A percentile compares a stretch with the other conserved stretches of the same genome.
Evolutionary conservation across 2,329 filamentous ascomycete genomes (phyloP).

Genomic region (Incumbomyces lentus): DNA sequence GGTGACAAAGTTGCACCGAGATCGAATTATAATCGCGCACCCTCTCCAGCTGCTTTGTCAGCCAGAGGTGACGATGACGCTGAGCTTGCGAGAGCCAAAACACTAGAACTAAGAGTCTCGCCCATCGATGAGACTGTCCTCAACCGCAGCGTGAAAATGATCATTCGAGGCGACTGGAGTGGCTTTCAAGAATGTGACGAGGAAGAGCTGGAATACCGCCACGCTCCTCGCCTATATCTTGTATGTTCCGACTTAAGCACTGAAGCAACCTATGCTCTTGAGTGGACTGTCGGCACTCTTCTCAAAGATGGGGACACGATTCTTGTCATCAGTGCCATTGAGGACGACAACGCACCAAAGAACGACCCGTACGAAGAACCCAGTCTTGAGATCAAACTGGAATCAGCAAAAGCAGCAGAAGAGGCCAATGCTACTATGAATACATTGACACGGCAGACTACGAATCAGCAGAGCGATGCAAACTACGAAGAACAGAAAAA

Average conservation of each 20-base stretch:
- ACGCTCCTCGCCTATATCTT: conserved; percentile 72
- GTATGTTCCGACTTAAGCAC: conserved; percentile 94
- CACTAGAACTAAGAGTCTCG: conserved; percentile 69
- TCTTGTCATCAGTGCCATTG: conserved; percentile 83
- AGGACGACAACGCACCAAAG: conserved; percentile 58
- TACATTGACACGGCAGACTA: conserved; percentile 43
- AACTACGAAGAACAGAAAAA: background rate
- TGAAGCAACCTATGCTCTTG: conserved; percentile 86
- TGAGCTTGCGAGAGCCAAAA: conserved; percentile 70
- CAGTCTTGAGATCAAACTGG: conserved; percentile 47
- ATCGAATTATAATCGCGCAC: background rate
- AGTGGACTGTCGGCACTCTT: conserved; percentile 96
- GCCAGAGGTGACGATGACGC: conserved; percentile 23
- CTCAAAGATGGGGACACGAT: conserved; percentile 89
- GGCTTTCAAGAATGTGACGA: conserved; percentile 49
- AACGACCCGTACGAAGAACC: conserved; percentile 12
- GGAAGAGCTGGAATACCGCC: conserved; percentile 64
- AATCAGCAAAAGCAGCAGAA: conserved; percentile 63
- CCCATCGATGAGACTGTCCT: conserved; percentile 62
- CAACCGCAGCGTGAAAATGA: conserved; percentile 76
- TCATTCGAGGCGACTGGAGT: conserved; percentile 77
- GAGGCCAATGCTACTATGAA: conserved; percentile 66
- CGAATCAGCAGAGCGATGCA: conserved; percentile 22
- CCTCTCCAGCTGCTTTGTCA: conserved; percentile 20
- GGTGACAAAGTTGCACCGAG: background rate